phyloP scores from a whole-genome alignment of 352 stramenopile genomes.

The Globisporangium spinosum region DNA sequence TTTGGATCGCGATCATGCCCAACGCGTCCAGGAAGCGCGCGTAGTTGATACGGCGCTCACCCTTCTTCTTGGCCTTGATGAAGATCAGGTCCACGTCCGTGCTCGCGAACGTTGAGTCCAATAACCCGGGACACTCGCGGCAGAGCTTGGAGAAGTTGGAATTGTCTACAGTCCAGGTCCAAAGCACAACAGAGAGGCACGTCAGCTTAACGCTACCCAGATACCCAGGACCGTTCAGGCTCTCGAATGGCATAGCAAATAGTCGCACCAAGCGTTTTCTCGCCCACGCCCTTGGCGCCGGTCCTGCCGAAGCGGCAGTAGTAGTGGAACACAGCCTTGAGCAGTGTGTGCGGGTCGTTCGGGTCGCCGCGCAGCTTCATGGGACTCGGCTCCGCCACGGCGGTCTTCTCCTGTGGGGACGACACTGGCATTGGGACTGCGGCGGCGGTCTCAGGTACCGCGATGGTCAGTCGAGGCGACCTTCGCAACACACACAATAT shows the following conservation, averaged over 20 bases:
- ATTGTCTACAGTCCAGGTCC: slow-evolving; percentile 30
- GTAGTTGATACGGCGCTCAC: slow-evolving; percentile 81
- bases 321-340: slow-evolving; percentile 82
- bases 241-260: neutral
- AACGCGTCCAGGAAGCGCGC: slow-evolving; percentile 79
- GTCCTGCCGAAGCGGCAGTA: slow-evolving; percentile 85
- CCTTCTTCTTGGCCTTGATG: slow-evolving; percentile 84
- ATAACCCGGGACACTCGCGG: slow-evolving; percentile 62
- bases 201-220: too few species aligned
- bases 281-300: slow-evolving; percentile 49
- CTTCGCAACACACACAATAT: slow-evolving; percentile 1
- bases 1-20: slow-evolving; percentile 80
- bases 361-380: slow-evolving; percentile 54
- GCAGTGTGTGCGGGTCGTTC: slow-evolving; percentile 77
- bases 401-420: neutral
- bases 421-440: slow-evolving; percentile 14
- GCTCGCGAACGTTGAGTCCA: slow-evolving; percentile 52
- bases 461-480: slow-evolving; percentile 20
- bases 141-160: slow-evolving; percentile 86
- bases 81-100: slow-evolving; percentile 89
- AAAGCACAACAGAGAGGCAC: too few species aligned
- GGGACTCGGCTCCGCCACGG: slow-evolving; percentile 15
- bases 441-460: slow-evolving; percentile 4
- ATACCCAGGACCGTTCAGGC: neutral
- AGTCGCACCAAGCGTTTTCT: slow-evolving; percentile 46